These are phyloP conservation scores for Chaetomium cochliodes DNA, from an alignment of 495 filamentous ascomycete genomes.

Conservation along the genomic window DNA sequence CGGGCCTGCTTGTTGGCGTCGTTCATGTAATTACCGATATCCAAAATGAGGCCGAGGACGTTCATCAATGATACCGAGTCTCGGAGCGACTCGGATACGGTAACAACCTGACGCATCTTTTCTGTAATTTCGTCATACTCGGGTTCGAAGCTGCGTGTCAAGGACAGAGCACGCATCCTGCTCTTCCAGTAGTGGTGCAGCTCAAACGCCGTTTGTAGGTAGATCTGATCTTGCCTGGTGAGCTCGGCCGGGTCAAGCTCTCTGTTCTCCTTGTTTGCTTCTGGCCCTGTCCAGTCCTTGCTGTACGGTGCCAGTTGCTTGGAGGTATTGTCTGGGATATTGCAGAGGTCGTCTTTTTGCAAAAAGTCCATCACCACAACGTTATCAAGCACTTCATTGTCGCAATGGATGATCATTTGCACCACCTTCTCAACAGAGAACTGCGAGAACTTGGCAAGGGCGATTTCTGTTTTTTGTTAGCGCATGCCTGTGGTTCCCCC, in stretches of 20 bases:
- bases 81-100: constrained; percentile 81
- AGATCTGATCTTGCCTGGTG: constrained; percentile 92
- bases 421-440: constrained; percentile 77
- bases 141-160: constrained; percentile 80
- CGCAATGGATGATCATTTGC: constrained; percentile 93
- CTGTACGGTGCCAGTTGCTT: constrained; percentile 94
- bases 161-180: constrained; percentile 81
- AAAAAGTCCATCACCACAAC: constrained; percentile 96
- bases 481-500: background rate
- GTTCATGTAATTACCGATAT: constrained; percentile 99
- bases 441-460: constrained; percentile 84
- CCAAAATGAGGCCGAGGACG: constrained; percentile 90
- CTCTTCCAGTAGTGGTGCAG: constrained; percentile 99
- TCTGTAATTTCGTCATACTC: constrained; percentile 89
- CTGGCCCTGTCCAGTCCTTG: constrained; percentile 92
- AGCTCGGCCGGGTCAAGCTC: constrained; percentile 88
- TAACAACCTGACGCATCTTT: constrained; percentile 77
- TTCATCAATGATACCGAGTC: constrained; percentile 93
- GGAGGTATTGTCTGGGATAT: constrained; percentile 81
- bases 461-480: constrained; percentile 63
- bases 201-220: constrained; percentile 88
- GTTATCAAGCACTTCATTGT: constrained; percentile 87
- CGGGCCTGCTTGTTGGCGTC: constrained; percentile 96
- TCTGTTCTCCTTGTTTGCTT: constrained; percentile 71
- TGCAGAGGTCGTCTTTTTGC: constrained; percentile 86